Base-by-base conservation (phyloP, 768 basidiomycete genomes). In the Lentinula raphanica region DNA sequence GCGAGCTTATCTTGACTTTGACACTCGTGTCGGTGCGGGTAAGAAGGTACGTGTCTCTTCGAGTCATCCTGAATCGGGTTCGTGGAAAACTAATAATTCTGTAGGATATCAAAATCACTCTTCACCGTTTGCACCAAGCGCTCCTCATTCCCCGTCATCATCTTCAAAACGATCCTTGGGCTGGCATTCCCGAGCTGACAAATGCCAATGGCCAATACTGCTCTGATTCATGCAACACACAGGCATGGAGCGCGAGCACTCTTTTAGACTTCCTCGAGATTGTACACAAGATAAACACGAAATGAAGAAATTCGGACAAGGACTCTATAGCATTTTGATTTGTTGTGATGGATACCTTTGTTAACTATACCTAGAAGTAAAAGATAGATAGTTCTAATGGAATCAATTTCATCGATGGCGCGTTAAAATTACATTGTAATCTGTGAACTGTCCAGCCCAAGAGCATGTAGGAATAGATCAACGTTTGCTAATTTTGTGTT, bases 211-310 rank as follows among this genome's bases (percentile, higher is more conserved):
- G 95, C 11, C 74, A 76, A 38, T 85, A 84, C 72, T 98, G 96
- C 68, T 70, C 71, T 53, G 95, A 98, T 71, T 94, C 93, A 46
- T 98, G 96, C 68, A 77, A 81, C 46, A 94, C 97, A 27, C 97
- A 98, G 68, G 97, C 96, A 3, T 98, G 96, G 97, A 94, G 92
- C 66, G 85, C 92, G 46, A 94, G 92, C 70, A 96, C 93, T 23
- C 71, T 98, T 62, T 76, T 98, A 27, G 95, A 97, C 74, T 90
- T 95, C 69, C 71, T 97, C 51, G 85, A 94, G 64, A 82, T 79
- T 49, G 91, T 90, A 56, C 83, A 90, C 65, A 73, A 75, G 58
- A 49, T 67, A 40, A 36, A 54, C 38, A 8, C 23, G 23, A 19
- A 38, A 13, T 23, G 13, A 7, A 15, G 25, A 39, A 40, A 53